phyloP scores from a whole-genome alignment of 2,329 filamentous ascomycete species.

The Arthroderma uncinatum region DNA sequence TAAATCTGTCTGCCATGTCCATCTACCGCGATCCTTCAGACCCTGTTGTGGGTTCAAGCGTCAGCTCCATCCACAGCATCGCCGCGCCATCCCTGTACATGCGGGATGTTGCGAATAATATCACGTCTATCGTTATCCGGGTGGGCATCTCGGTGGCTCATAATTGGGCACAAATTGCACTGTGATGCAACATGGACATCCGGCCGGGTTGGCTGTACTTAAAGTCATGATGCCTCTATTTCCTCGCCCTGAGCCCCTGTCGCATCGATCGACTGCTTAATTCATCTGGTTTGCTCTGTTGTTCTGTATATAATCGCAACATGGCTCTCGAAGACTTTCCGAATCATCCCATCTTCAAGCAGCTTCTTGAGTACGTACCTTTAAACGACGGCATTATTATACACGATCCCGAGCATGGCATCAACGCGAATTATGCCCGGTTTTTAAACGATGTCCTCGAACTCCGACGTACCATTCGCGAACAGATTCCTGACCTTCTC shows the following conservation, averaged over 20 bases:
- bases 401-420: not conserved
- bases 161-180: no score
- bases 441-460: not conserved
- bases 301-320: not conserved
- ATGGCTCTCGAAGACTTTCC: not conserved
- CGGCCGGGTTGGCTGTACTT: not conserved
- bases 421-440: not conserved
- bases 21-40: not conserved
- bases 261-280: not conserved
- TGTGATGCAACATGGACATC: not conserved
- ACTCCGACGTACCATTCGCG: not conserved
- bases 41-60: not conserved
- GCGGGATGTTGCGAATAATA: not conserved
- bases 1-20: not conserved
- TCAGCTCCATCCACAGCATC: not conserved
- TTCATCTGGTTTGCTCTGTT: not conserved
- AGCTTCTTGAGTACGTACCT: not conserved
- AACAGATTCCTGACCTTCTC: not conserved
- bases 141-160: no score
- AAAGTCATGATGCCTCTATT: not conserved
- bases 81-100: not conserved
- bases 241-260: no score
- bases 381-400: not conserved
- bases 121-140: no score
- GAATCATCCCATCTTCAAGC: not conserved